Base-by-base conservation (phyloP, 805 yeast species). In the Kazachstania taianensis region DNA sequence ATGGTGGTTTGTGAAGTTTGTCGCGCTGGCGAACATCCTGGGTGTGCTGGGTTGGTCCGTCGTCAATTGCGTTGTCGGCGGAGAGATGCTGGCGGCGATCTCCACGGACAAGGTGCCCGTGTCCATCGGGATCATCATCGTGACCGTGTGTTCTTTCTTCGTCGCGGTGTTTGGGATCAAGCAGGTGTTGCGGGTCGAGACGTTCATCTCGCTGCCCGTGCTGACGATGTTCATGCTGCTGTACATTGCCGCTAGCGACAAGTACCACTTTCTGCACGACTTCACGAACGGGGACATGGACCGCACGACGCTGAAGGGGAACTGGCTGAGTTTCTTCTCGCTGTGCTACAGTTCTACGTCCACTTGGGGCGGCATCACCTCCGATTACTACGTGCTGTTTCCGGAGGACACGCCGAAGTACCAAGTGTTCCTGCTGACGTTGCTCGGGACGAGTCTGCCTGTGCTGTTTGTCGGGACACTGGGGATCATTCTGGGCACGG, bases 1-100 rank as follows among this genome's bases (percentile, higher is more conserved):
- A 1, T 79, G 87, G 76, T 81, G 80, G 78, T 74, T 78, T 45
- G 86, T 85, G 27, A 79, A 81, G 55, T 63, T 83, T 37, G 81
- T 83, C 32, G 77, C 84, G 5, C 55, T 85, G 28, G 72, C 81
- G 26, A 72, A 83, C 30, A 74, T 81, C 39, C 57, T 81, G 29
- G 94, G 94, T 33, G 79, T 80, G 12, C 55, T 82, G 47, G 95
- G 95, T n/a, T 85, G 95, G 95, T 74, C 89, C n/a, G 78, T 85
- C 24, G 86, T 84, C n/a, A 84, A 83, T 53, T 73, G 81, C 46
- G 92, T 84, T 33, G 77, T 83, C 38, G 94, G 94, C 26, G 96
- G 96, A 14, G 86, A 85, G 58, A 78, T 85, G 40, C 57, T 85
- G 32, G 66, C 74, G 7, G 70, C 80, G 28, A 63, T 85, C 15